Evolutionary conservation across 768 basidiomycete genomes (phyloP), one percentile per base, ranked within the genome.

Genomic region (Termitomyces sp.): DNA sequence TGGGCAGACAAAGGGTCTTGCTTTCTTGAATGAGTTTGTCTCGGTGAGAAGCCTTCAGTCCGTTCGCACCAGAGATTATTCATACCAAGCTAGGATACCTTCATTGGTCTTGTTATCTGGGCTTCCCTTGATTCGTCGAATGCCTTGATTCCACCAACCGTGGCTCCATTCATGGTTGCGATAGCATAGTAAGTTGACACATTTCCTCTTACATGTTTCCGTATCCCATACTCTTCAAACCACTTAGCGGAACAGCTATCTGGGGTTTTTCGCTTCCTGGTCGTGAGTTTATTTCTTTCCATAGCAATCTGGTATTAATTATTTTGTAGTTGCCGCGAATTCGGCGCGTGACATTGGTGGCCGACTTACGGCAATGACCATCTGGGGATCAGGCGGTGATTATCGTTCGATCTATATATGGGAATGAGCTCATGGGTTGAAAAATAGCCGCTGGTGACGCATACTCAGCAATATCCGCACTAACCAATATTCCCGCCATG

Each of bases 261-360:
- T 89, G 88, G 87, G 84, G 86, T 42, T 90, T 76, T 68, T 75
- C 82, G 5, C 74, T 80, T 3, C 74, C 78, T 39, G 80, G 81
- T 24, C 71, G 85, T 86, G 66, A 68, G 76, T 54, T 50, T 6
- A 52, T 20, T n/a, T 39, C 32, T 16, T 35, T 35, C 16, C 7
- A 40, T 44, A 15, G 39, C 32, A 61, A 50, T n/a, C 13, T 20
- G 36, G 42, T 18, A 35, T 24, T 48, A 39, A 62, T 39, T 22
- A 62, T 42, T 24, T 3, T 28, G 9, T 59, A 85, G 81, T 90
- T 49, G 78, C 85, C 15, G 76, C 87, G 38, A 91, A 91, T 70
- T 73, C 85, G 3, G 87, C 88, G 33, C 86, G 89, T 67, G 89
- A 90, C 69, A 33, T 91, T 46, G 89, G 88, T 20, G 85, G 80